Base-by-base conservation (phyloP, 2,329 filamentous ascomycete species). In the Xylariomycetidae sp. region DNA sequence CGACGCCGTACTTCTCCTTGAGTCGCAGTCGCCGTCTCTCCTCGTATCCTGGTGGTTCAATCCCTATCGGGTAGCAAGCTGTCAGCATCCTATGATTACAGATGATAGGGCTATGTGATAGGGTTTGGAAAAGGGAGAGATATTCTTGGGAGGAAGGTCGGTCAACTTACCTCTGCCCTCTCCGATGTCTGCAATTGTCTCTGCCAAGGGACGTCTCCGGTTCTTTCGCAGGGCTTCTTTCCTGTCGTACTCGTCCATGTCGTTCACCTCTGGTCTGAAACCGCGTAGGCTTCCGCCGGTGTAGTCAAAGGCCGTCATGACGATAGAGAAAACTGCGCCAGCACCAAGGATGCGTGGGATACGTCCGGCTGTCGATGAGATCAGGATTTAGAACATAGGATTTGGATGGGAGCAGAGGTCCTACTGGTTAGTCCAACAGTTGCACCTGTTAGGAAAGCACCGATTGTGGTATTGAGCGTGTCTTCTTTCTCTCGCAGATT, bases 401-500 rank as follows among this genome's bases (percentile, higher is more conserved):
- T n/a, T n/a, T n/a, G n/a, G n/a, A n/a, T n/a, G n/a, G n/a, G n/a
- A n/a, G n/a, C n/a, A n/a, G n/a, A n/a, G n/a, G 31, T 54, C 78
- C 38, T 74, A 94, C 88, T 74, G 51, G 72, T 70, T 38, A 94
- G 58, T 34, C 88, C 89, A 28, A 89, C 54, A 34, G 87, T 69
- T 27, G 79, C 69, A 45, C 89, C 89, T 31, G 75, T 80, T 31
- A 85, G 67, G 62, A 92, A 88, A 35, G 88, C 87, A 46, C 81
- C 88, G 41, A 88, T 68, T 25, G 78, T 75, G 36, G 80, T 69
- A 61, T 89, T 92, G 66, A 75, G 82, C 46, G 72, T 68, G 58
- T 95, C 89, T 38, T 95, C 78, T 67, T 84, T 88, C 63, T 88
- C 74, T 53, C 88, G 82, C 46, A 96, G 69, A 66, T 96, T 96